Percentiles rank a stretch among this genome's conserved stretches.
phyloP scores from a whole-genome alignment of 495 filamentous ascomycete genomes.

The Trichoderma asperelloides region DNA sequence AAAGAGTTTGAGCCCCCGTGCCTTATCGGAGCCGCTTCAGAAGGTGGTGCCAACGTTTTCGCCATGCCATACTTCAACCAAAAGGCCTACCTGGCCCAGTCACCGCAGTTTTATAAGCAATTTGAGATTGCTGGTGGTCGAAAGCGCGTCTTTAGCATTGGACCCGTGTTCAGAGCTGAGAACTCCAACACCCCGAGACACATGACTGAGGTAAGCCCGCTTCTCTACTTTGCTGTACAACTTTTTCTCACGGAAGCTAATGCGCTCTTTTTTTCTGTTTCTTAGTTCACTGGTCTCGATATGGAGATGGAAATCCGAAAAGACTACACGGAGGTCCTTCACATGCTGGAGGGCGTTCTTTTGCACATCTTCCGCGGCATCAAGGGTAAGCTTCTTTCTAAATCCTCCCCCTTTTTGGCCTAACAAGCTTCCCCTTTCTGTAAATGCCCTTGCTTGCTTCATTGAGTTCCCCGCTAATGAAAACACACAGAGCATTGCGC shows the following conservation, averaged over 20 bases:
- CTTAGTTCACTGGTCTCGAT: constrained; percentile 85
- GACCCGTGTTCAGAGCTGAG: constrained; percentile 91
- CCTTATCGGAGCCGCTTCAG: constrained; percentile 81
- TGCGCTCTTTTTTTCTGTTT: background rate
- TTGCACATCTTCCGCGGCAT: constrained; percentile 80
- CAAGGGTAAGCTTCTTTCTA: constrained; percentile 19
- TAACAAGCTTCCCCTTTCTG: background rate
- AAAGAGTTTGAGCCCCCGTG: constrained; percentile 86
- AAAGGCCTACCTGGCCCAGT: constrained; percentile 78
- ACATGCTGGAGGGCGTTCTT: constrained; percentile 74
- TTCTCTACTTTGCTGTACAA: background rate
- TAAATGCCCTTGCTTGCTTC: background rate
- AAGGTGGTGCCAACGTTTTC: constrained; percentile 92
- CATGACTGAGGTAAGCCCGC: constrained; percentile 61
- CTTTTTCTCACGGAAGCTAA: background rate
- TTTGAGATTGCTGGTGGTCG: constrained; percentile 90
- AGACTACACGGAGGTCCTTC: constrained; percentile 79
- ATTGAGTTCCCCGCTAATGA: background rate
- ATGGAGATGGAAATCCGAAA: constrained; percentile 90
- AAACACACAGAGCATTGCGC: constrained; percentile 44
- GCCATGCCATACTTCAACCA: constrained; percentile 83
- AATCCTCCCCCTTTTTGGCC: too few relatives aligned
- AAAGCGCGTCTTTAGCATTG: constrained; percentile 81
- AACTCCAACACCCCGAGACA: constrained; percentile 95
- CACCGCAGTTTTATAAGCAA: constrained; percentile 93